Evolutionary conservation across 2,329 filamentous ascomycete genomes (phyloP), one percentile per base, ranked within the genome.

Genomic region (Cyphellophora attinorum): DNA sequence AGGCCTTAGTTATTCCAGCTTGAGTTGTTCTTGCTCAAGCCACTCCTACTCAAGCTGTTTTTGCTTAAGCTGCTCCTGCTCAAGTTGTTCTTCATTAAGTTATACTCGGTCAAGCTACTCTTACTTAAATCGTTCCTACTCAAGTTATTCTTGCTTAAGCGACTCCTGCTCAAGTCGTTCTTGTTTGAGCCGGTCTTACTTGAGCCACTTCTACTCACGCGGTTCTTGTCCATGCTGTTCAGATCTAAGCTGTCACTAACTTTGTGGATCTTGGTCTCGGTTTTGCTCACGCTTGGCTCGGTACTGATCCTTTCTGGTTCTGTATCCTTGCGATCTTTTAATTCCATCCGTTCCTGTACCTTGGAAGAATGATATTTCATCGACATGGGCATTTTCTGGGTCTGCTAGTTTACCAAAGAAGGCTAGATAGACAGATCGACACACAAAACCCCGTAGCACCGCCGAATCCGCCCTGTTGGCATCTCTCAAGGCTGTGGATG

Each of bases 341-440:
- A 25, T 25, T 25, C 21, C 21, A 25, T 25, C 21, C 21, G n/a
- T 25, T 25, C n/a, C 21, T 25, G 21, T 25, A 25, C 8, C 21
- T 25, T 25, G 21, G n/a, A n/a, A n/a, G 8, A 25, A 25, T 8
- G 21, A 25, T n/a, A 25, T 25, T 25, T n/a, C 21, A 25, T 25
- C 8, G 21, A 8, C 21, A n/a, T 25, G n/a, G n/a, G 8, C 21
- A 25, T 25, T 25, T 25, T 25, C 21, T 25, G 21, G n/a, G 21
- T 25, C 21, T n/a, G 8, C 21, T n/a, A 25, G 21, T 25, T 25
- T 25, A 25, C 21, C 21, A 25, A 25, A n/a, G n/a, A 25, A 25
- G 21, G 21, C 21, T n/a, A 25, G 21, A 25, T 25, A 25, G 21
- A 25, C 21, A 25, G 21, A 25, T 25, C 21, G 21, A 25, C 21